Base-by-base conservation (phyloP, 2,329 filamentous ascomycete species). In the Pyrenophora tritici-repentis region DNA sequence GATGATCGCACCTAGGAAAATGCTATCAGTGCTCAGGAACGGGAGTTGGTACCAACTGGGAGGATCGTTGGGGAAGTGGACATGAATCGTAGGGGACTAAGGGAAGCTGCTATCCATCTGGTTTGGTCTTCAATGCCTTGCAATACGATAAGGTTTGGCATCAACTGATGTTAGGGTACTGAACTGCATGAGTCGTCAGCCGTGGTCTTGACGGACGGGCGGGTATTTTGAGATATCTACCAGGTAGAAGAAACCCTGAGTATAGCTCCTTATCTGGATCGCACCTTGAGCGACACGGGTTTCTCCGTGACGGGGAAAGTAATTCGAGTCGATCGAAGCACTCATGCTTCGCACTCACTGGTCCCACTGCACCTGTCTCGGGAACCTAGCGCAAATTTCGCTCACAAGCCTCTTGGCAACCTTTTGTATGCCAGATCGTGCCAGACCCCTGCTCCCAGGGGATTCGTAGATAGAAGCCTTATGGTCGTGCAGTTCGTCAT, bases 241-340 rank as follows among this genome's bases (percentile, higher is more conserved):
- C 26, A 29, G 26, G 26, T 12, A 29, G 26, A 29, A 29, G 26
- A 29, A 29, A 29, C 26, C 26, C 26, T 29, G 26, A 29, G 26
- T 12, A 29, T 29, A 29, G 4, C 10, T 12, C 26, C 7, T 13
- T 29, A 29, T 12, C 24, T 26, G 17, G 26, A 38, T 24, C 9
- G 8, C 7, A 26, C 17, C 37, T 14, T 13, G 26, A 10, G 10
- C 14, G 17, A 31, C 22, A 26, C 42, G 6, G 29, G 32, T 10
- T 26, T 16, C 14, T 36, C 26, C 18, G 18, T 24, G 32, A 40
- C 18, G 12, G 34, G 41, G 40, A 24, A 20, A 41, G 37, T 16
- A 26, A 31, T 47, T 51, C 24, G 37, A 33, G 24, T 31, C 32
- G 48, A 51, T 47, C 44, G 14, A 33, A 24, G 24, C 20, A 22